Conservation (phyloP, 2,329 filamentous ascomycete species). For the Elsinoe batatas region DNA sequence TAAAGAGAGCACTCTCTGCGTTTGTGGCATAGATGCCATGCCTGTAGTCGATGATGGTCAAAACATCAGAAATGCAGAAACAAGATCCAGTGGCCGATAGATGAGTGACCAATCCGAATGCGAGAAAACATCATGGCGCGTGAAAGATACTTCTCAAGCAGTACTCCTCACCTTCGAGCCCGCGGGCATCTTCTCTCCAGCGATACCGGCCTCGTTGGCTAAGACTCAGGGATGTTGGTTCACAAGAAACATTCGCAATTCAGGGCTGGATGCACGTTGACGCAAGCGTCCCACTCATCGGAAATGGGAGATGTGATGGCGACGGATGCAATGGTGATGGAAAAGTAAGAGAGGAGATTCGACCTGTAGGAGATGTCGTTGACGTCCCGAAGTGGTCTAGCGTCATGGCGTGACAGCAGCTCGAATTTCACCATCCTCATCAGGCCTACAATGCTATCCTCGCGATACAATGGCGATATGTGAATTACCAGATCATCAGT, state of each 20-base stretch:
- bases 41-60: background rate
- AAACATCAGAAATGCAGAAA: background rate
- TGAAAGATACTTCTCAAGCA: background rate
- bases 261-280: slow-evolving; percentile 4
- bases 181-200: background rate
- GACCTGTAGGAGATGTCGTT: background rate
- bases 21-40: background rate
- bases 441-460: background rate
- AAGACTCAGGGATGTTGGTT: background rate
- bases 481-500: background rate
- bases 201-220: background rate
- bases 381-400: background rate
- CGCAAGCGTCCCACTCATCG: background rate
- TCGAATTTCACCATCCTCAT: slow-evolving; percentile 6
- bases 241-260: background rate
- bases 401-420: slow-evolving; percentile 6
- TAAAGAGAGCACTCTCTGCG: slow-evolving; percentile 3
- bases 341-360: background rate
- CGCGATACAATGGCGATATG: background rate
- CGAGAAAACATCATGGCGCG: background rate
- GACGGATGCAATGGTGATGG: background rate
- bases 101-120: background rate
- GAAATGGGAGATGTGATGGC: background rate
- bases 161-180: background rate
- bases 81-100: background rate